A percentile compares a stretch with the other conserved stretches of the same genome.
Evolutionary conservation across 2,329 filamentous ascomycete species (phyloP).

Genomic region (Talaromyces sp.): DNA sequence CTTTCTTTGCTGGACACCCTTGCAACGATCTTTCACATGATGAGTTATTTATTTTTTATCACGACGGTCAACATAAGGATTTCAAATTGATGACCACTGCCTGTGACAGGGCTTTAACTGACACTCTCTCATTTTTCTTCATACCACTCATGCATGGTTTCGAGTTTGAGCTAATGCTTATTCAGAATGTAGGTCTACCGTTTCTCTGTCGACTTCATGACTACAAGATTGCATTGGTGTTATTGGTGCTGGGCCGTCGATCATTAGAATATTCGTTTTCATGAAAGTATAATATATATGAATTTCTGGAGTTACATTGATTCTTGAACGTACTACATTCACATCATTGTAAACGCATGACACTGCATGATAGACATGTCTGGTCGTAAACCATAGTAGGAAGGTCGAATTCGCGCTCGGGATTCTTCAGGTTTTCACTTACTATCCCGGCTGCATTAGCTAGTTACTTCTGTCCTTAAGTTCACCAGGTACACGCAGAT

Average conservation of each 20-base stretch:
- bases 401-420: background rate
- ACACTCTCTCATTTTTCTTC: slow-evolving; percentile 17
- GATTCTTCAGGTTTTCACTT: background rate
- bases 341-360: background rate
- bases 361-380: background rate
- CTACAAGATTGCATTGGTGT: background rate
- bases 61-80: slow-evolving; percentile 81
- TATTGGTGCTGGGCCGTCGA: too few species aligned
- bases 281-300: background rate
- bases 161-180: slow-evolving; percentile 4
- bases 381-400: background rate
- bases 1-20: background rate
- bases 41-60: slow-evolving; percentile 64
- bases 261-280: background rate
- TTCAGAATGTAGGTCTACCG: slow-evolving; percentile 5
- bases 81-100: slow-evolving; percentile 72
- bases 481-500: background rate
- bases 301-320: background rate
- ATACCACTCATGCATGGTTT: background rate
- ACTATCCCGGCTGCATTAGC: background rate
- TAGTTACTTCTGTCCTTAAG: background rate
- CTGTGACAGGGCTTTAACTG: slow-evolving; percentile 66
- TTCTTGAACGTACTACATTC: background rate
- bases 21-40: slow-evolving; percentile 51
- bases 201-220: background rate